phyloP scores from a whole-genome alignment of 306 rosid genomes.

The Styphnolobium japonicum region DNA sequence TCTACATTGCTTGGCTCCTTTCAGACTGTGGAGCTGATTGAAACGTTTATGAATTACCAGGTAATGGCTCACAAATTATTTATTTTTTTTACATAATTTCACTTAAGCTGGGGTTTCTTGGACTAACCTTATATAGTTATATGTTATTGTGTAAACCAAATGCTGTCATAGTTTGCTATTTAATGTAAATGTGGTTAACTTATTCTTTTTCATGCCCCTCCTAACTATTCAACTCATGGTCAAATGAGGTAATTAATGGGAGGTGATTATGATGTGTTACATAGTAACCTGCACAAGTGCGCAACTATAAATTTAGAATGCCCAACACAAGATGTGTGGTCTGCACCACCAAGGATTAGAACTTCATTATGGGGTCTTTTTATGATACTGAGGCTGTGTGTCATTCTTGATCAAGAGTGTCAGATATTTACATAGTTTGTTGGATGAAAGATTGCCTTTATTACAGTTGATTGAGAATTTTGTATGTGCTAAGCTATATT shows the following conservation, averaged over 20 bases:
- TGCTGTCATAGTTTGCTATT: not conserved
- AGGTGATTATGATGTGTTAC: not conserved
- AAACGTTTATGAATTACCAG: conserved; percentile 98
- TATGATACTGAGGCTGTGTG: not conserved
- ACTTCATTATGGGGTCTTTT: not conserved
- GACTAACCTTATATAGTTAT: not conserved
- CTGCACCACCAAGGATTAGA: conserved; percentile 4
- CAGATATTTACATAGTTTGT: not conserved
- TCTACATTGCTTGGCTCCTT: conserved; percentile 90
- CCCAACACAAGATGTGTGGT: not conserved
- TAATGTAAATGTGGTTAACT: not conserved
- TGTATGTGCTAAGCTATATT: not conserved
- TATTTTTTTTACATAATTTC: not conserved
- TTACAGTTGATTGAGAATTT: not conserved
- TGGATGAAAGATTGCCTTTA: not conserved
- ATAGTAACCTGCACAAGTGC: not conserved
- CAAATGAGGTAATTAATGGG: not conserved
- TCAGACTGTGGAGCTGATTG: conserved; percentile 89
- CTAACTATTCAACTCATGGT: not conserved
- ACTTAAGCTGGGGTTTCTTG: not conserved
- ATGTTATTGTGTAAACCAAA: not conserved
- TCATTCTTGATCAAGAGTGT: not conserved
- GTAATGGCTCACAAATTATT: conserved; percentile 32
- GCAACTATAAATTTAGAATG: conserved; percentile 1
- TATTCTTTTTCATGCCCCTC: not conserved